Conservation (phyloP, 805 yeast species). For the Yarrowia osloensis region DNA sequence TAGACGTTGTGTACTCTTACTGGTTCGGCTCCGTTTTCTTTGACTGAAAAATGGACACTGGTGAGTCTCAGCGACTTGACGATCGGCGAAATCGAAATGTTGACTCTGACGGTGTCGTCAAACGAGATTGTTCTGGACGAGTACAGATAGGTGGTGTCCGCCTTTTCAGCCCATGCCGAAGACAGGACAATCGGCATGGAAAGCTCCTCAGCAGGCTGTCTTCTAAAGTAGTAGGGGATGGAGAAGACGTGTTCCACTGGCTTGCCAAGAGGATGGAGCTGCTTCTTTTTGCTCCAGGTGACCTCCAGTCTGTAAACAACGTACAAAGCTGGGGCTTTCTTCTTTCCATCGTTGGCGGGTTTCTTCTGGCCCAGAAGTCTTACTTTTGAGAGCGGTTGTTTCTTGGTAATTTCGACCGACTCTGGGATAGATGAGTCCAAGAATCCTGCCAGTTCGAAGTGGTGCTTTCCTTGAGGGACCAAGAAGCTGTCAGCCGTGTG, state of each 20-base stretch:
- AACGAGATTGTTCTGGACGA: neutral
- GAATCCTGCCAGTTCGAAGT: neutral
- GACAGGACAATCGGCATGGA: neutral
- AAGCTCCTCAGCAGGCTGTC: neutral
- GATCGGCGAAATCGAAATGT: neutral
- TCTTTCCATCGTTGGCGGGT: neutral
- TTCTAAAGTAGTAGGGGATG: neutral
- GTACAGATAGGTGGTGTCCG: neutral
- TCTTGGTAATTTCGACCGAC: neutral
- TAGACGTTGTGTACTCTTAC: conserved; percentile 6
- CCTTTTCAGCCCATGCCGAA: neutral
- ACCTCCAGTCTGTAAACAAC: neutral
- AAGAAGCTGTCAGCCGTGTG: neutral
- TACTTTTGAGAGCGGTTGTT: neutral
- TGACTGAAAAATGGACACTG: conserved; percentile 3
- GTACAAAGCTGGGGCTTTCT: neutral
- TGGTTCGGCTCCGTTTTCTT: neutral
- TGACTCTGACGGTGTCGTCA: neutral
- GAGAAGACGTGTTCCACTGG: neutral
- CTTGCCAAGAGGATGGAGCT: neutral
- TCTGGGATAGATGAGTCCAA: neutral
- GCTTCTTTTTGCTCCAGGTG: conserved; percentile 8
- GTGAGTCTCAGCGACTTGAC: neutral
- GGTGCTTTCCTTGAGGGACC: neutral
- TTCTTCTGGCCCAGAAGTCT: neutral